Base-by-base conservation (phyloP, 148 eudicot species). In the Rhododendron griersonianum region DNA sequence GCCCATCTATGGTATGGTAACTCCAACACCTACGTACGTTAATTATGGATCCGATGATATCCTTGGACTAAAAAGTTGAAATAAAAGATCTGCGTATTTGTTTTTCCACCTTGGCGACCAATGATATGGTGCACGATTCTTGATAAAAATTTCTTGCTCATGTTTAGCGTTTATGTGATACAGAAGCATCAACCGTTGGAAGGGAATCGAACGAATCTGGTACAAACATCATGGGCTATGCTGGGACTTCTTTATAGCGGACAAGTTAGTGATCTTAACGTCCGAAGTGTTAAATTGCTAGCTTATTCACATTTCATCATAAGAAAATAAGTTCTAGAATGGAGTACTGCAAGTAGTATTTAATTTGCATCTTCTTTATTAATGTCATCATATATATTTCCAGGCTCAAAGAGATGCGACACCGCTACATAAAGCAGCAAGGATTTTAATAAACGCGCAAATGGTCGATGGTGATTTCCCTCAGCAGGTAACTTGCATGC, bases 211-310 rank as follows among this genome's bases (percentile, higher is more conserved):
- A 89, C 90, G 11, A 91, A 91, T 35, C 8, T 89, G 41, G 91
- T 89, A 28, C 90, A 91, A 83, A 91, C 92, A 84, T 83, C 92
- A 33, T 91, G 92, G 92, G 92, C 86, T 30, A 91, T 91, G 92
- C 86, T 91, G 11, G 91, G 91, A 23, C 89, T 91, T 71, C 84
- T 89, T 61, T 82, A 82, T 30, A 89, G 86, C n/a, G 89, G 91
- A 87, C 92, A 91, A 86, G 92, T 91, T 83, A 63, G 90, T 41
- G 44, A 41, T 87, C 53, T 73, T 19, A 3, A 33, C 28, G 1
- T 10, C 23, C 9, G 15, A 28, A 50, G 25, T 6, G 13, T 9
- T 11, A n/a, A 45, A 86, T 57, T 59, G 11, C 30, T 28, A 28
- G 30, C 25, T 23, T 23, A 61, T 21, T 61, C 14, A 23, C 9